Evolutionary conservation across 805 yeast genomes (phyloP).

Genomic region (Tetrapisispora fleetii): DNA sequence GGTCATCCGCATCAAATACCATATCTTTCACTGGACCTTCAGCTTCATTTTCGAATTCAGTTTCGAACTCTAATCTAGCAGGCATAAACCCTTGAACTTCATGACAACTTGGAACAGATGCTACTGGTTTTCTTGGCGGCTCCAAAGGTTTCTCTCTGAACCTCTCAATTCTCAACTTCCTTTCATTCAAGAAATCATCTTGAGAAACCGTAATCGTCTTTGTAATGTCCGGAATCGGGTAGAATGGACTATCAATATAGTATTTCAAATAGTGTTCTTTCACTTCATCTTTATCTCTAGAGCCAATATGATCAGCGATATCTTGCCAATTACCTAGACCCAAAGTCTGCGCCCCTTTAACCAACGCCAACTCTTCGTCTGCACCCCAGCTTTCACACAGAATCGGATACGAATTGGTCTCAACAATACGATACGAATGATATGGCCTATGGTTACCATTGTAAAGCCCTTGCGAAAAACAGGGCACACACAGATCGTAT

Average conservation of each 20-base stretch:
- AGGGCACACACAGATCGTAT: constrained; percentile 95
- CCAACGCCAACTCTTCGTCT: constrained; percentile 81
- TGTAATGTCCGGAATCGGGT: constrained; percentile 84
- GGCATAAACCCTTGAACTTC: constrained; percentile 99
- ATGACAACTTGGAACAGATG: constrained; percentile 92
- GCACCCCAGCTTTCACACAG: constrained; percentile 94
- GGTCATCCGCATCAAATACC: constrained; percentile 91
- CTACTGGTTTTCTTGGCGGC: constrained; percentile 78
- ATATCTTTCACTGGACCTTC: constrained; percentile 90
- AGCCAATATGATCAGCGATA: constrained; percentile 92
- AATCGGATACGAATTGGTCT: constrained; percentile 91
- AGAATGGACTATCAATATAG: constrained; percentile 58
- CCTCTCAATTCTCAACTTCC: constrained; percentile 64
- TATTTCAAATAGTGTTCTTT: constrained; percentile 67
- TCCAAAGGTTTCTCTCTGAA: constrained; percentile 68
- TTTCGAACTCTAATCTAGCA: constrained; percentile 92
- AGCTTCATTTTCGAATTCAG: constrained; percentile 94
- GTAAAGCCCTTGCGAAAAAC: constrained; percentile 76
- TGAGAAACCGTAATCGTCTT: constrained; percentile 61
- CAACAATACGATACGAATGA: constrained; percentile 87
- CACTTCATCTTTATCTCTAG: constrained; percentile 85
- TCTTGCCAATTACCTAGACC: constrained; percentile 98
- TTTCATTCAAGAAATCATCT: constrained; percentile 52
- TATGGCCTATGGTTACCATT: constrained; percentile 86
- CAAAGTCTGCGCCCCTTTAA: constrained; percentile 84